A percentile compares a stretch with the other conserved stretches of the same genome.
Evolutionary conservation across 108 stramenopile species (phyloP).

Genomic region (Fistulifera pelliculosa): DNA sequence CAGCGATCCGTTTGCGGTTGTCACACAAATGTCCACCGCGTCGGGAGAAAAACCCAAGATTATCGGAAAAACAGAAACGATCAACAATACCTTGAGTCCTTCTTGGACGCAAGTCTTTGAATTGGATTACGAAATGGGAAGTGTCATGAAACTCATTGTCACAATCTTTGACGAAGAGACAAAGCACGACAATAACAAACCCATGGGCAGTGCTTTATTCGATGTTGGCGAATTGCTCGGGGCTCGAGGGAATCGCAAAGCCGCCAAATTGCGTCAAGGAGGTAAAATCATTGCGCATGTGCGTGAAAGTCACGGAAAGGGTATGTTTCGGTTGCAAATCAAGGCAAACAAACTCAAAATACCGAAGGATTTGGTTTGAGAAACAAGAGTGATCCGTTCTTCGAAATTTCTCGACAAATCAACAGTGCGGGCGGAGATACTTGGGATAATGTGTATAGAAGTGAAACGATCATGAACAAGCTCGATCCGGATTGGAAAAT

Average conservation of each 20-base stretch:
- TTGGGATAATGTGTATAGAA: conserved; percentile 40
- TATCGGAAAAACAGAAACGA: conserved; percentile 62
- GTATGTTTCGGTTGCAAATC: conserved; percentile 30
- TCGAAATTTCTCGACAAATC: conserved; percentile 36
- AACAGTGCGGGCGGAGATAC: conserved; percentile 39
- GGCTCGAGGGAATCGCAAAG: conserved; percentile 53
- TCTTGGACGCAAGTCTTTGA: conserved; percentile 50
- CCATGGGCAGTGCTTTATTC: conserved; percentile 61
- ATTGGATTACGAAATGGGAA: conserved; percentile 62
- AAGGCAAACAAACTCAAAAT: conserved; percentile 67
- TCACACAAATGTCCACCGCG: conserved; percentile 43
- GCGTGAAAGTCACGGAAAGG: conserved; percentile 23
- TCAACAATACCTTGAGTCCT: conserved; percentile 61
- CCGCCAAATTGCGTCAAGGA: conserved; percentile 47
- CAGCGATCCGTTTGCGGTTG: conserved; percentile 68
- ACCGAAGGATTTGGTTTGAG: conserved; percentile 69
- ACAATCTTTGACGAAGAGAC: conserved; percentile 37
- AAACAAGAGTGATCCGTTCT: conserved; percentile 76
- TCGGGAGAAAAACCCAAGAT: conserved; percentile 37
- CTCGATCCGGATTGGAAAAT: conserved; percentile 45
- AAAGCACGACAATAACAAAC: conserved; percentile 32
- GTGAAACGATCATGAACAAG: conserved; percentile 25
- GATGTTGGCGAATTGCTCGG: conserved; percentile 62
- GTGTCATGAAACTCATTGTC: conserved; percentile 34
- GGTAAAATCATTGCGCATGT: conserved; percentile 16